A percentile compares a stretch with the other conserved stretches of the same genome.
Conservation (phyloP, 345 rosid species). For the Rhodomyrtus tomentosa region DNA sequence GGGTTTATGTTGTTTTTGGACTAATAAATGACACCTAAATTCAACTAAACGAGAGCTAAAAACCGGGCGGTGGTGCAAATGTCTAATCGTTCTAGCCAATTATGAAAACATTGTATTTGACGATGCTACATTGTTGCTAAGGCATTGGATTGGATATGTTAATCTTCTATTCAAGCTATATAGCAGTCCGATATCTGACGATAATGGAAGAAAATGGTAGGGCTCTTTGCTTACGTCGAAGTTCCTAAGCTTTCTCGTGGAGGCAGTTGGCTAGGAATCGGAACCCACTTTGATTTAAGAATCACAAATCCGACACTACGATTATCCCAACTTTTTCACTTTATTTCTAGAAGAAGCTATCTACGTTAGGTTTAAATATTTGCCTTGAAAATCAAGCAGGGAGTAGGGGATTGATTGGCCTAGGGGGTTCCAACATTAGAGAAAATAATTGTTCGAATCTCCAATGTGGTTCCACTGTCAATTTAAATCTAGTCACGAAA, state of each 20-base stretch:
- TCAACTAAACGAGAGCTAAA: not conserved
- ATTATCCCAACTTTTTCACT: not conserved
- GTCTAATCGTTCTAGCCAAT: not conserved
- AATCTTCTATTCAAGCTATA: not conserved
- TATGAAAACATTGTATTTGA: not conserved
- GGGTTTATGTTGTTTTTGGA: not conserved
- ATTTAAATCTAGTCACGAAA: not conserved
- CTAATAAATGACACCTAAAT: not conserved
- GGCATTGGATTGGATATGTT: not conserved
- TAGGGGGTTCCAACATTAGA: not conserved
- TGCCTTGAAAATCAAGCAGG: not conserved
- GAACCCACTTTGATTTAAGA: conserved; percentile 7
- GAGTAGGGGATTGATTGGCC: not conserved
- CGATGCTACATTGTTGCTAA: not conserved
- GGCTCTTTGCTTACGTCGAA: conserved; percentile 1
- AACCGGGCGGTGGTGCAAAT: not conserved
- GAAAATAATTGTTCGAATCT: not conserved
- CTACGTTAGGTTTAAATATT: not conserved
- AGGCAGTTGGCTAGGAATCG: conserved; percentile 1
- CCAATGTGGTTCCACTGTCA: not conserved
- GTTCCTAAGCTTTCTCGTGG: conserved; percentile 5
- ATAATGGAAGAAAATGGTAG: not conserved
- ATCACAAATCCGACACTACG: not conserved
- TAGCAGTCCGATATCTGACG: not conserved
- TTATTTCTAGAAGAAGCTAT: not conserved